Percentiles rank a stretch among this genome's conserved stretches.
These are phyloP conservation scores for Passiflora organensis DNA, from an alignment of 345 rosid genomes.

Conservation along the genomic window DNA sequence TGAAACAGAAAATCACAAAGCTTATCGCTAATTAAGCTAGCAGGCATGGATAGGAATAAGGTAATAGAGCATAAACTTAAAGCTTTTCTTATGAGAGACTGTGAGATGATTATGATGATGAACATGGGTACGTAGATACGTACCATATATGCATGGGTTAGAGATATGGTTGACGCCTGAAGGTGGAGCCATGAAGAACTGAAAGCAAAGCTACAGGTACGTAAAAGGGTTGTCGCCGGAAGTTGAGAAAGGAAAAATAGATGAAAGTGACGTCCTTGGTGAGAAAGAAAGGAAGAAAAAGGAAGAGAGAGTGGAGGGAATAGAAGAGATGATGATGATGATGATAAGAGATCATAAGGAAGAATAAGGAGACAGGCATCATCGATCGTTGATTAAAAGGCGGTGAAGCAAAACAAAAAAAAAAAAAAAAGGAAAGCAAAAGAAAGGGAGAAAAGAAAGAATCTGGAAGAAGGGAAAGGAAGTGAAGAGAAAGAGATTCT, in stretches of 20 bases:
- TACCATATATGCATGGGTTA: conserved; percentile 80
- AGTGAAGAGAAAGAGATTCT: conserved; percentile 55
- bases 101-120: too few relatives aligned
- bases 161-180: conserved; percentile 57
- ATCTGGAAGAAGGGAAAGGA: conserved; percentile 36
- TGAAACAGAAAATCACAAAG: too few relatives aligned
- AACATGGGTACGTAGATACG: neutral
- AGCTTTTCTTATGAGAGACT: too few relatives aligned
- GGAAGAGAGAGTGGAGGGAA: conserved; percentile 13
- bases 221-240: conserved; percentile 1
- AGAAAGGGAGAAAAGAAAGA: conserved; percentile 25
- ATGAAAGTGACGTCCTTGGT: conserved; percentile 4
- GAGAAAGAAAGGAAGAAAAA: conserved; percentile 31
- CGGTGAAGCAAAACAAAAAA: conserved; percentile 13
- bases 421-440: conserved; percentile 1
- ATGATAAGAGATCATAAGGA: conserved; percentile 7
- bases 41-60: neutral
- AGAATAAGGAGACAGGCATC: conserved; percentile 21
- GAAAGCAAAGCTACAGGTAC: conserved; percentile 1
- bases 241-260: conserved; percentile 3
- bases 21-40: too few relatives aligned
- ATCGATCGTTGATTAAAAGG: conserved; percentile 25
- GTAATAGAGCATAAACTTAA: too few relatives aligned
- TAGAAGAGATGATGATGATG: conserved; percentile 13
- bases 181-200: conserved; percentile 49